Conservation (phyloP, 139 green algal species). For the Raphidocelis subcapitata region DNA sequence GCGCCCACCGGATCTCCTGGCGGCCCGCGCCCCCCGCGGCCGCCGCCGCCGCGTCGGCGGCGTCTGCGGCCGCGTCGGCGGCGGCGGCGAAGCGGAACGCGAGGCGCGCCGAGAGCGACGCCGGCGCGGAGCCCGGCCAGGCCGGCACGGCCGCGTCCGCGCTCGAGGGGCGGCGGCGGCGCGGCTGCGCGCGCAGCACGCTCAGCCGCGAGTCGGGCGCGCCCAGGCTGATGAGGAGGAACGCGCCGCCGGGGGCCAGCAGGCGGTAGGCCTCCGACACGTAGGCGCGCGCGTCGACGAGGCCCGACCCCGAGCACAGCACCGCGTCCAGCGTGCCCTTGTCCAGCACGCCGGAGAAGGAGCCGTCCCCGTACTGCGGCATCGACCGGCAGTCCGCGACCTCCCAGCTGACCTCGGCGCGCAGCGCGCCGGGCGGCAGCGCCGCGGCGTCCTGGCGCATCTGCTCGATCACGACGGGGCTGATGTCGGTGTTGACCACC, state of each 20-base stretch:
- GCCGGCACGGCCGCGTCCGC: too few relatives aligned
- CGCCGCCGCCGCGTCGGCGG: too few relatives aligned
- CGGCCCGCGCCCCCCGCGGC: not conserved
- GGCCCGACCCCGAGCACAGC: conserved; percentile 30
- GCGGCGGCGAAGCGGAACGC: too few relatives aligned
- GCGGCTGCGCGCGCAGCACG: conserved; percentile 7
- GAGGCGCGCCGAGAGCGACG: too few relatives aligned
- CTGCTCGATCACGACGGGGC: conserved; percentile 36
- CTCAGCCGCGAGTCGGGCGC: conserved; percentile 20
- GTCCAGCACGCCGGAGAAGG: conserved; percentile 16
- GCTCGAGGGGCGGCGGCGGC: too few relatives aligned
- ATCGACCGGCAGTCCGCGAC: conserved; percentile 39
- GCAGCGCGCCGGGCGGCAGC: not conserved
- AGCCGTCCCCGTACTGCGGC: conserved; percentile 12
- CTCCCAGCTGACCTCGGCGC: conserved; percentile 2
- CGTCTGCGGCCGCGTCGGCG: too few relatives aligned
- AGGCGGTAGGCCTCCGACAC: conserved; percentile 32
- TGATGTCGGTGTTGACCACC: conserved; percentile 38
- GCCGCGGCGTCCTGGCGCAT: not conserved
- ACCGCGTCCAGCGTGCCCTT: conserved; percentile 39
- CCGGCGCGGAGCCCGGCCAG: too few relatives aligned
- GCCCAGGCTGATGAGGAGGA: conserved; percentile 39
- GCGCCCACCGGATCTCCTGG: conserved; percentile 4
- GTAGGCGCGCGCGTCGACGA: conserved; percentile 23
- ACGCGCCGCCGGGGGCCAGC: conserved; percentile 30